A percentile compares a stretch with the other conserved stretches of the same genome.
Evolutionary conservation across 129 eudicot species (phyloP).

Genomic region (Artemisia tridentata): DNA sequence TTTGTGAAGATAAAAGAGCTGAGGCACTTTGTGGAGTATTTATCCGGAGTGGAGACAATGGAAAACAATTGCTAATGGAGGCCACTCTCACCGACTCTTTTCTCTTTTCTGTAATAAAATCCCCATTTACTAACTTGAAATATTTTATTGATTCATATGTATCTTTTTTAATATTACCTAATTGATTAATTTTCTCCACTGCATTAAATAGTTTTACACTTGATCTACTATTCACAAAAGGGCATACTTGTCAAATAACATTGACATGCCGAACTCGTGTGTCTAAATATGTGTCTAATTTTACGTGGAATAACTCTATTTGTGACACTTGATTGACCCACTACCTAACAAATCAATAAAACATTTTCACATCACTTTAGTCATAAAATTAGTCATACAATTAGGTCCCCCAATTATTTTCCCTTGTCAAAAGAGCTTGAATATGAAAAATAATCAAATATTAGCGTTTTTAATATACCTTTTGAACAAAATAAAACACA

Average conservation of each 20-base stretch:
- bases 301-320: no score
- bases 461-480: no score
- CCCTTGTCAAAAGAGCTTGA: no score
- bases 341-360: no score
- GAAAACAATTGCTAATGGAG: conserved; percentile 27
- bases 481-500: no score
- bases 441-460: no score
- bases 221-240: neutral
- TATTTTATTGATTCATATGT: neutral
- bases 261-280: rapidly evolving
- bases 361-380: no score
- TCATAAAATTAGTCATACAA: no score
- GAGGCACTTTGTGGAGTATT: conserved; percentile 26
- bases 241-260: neutral
- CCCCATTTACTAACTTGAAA: neutral
- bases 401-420: no score
- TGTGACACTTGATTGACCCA: no score
- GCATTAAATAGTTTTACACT: conserved; percentile 9
- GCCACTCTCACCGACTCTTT: conserved; percentile 31
- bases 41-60: conserved; percentile 31
- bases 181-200: neutral
- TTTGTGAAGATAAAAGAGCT: conserved; percentile 8
- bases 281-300: rapidly evolving
- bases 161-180: neutral
- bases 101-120: conserved; percentile 7